Base-by-base conservation (phyloP, 495 filamentous ascomycete species). In the Bathelium albidoporum region DNA sequence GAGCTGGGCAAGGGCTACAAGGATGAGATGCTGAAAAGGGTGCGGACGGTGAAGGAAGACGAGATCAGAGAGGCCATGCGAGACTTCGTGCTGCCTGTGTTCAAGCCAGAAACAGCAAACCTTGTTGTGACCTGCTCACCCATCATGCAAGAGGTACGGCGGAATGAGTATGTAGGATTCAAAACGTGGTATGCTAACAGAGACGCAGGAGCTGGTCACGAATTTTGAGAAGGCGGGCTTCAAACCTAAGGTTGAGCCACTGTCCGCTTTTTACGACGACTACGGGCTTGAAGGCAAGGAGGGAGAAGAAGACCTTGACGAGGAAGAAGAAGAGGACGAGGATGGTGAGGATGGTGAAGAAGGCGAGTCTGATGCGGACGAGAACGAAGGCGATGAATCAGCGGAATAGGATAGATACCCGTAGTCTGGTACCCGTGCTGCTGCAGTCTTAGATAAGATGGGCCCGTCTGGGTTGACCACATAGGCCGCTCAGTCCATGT, bases 51-150 rank as follows among this genome's bases (percentile, higher is more conserved):
- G 20, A 85, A 77, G 11, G 82, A 83, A 0, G 89, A 92, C 11
- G 85, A 97, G 68, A 83, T 97, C 62, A 88, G 84, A 70, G 77
- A 78, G 28, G 89, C 85, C 16, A 82, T 97, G 77, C 82, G 77
- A 59, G 86, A 90, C 16, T 78, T 91, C 22, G 77, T 99, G 28
- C 64, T 95, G 70, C 88, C 89, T 0, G 77, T 92, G 22, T 96
- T 99, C 71, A 79, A 82, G 61, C 82, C 90, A 0, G 81, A 83
- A 64, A 89, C 78, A 60, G 85, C 89, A 58, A 93, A 97, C 68
- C 76, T 96, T 32, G 83, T 96, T 9, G 80, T 96, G 62, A 94
- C 94, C n/a, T 95, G 92, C 72, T 88, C 89, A 26, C 85, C 87
- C 36, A 82, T 89, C 45, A 88, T 95, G 82, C 79, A 87, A 66